Evolutionary conservation across 805 yeast species (phyloP).

Genomic region (Candida hispaniensis): DNA sequence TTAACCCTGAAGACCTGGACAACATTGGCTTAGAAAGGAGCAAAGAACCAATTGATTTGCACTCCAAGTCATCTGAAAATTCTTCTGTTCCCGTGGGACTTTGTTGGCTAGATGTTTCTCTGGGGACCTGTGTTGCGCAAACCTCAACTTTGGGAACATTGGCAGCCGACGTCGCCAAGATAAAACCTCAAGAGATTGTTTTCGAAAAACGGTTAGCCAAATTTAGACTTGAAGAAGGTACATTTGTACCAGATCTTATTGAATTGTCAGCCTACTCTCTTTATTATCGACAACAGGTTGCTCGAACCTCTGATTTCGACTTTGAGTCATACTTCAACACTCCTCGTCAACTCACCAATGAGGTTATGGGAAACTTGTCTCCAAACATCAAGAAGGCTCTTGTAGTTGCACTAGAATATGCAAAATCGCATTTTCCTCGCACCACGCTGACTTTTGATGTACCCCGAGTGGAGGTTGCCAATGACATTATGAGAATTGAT

Average conservation of each 20-base stretch:
- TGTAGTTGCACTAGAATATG: constrained; percentile 52
- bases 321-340: constrained; percentile 2
- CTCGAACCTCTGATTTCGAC: constrained; percentile 20
- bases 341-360: constrained; percentile 1
- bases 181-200: constrained; percentile 72
- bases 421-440: constrained; percentile 63
- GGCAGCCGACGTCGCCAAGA: constrained; percentile 61
- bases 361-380: not conserved
- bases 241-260: constrained; percentile 46
- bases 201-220: constrained; percentile 27
- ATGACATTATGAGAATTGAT: constrained; percentile 62
- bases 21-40: no score
- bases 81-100: constrained; percentile 49
- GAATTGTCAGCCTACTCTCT: constrained; percentile 51
- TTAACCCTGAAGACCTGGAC: constrained; percentile 19
- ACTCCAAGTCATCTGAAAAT: constrained; percentile 27
- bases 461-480: constrained; percentile 45
- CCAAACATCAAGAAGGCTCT: constrained; percentile 46
- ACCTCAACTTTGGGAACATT: constrained; percentile 49
- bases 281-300: constrained; percentile 40
- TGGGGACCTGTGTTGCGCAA: constrained; percentile 69
- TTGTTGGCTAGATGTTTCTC: constrained; percentile 81
- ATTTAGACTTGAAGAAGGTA: constrained; percentile 34
- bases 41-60: no score
- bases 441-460: constrained; percentile 49